Base-by-base conservation (phyloP, 2,329 filamentous ascomycete genomes). In the Keithomyces neogunnii region DNA sequence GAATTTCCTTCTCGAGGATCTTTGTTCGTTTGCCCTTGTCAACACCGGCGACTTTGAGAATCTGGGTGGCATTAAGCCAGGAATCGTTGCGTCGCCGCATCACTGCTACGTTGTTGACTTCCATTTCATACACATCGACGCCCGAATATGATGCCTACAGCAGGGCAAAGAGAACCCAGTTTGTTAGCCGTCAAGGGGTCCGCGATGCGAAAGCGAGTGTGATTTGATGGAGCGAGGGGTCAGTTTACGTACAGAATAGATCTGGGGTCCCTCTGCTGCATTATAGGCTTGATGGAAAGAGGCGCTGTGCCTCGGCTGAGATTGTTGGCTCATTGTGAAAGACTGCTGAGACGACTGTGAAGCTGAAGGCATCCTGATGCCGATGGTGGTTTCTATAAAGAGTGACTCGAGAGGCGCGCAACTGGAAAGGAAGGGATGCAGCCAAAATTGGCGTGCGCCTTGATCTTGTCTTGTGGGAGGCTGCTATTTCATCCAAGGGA, bases 21-120 rank as follows among this genome's bases (percentile, higher is more conserved):
- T 97, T 97, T 53, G 93, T 97, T 60, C 93, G 86, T 71, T 96
- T 95, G 54, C 92, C 93, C 72, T 99, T 99, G 65, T 96, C 92
- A 54, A 99, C 90, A 48, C 91, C 91, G 36, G 93, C 93, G 36
- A 97, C 91, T 66, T 99, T 99, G 57, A 99, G 81, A 58, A 99
- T 97, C 69, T 99, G 93, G 0, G 93, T 99, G 49, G 93, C 93
- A 71, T 99, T 99, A 58, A 99, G 78, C 89, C 92, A 97, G 58
- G 89, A 92, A 69, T 99, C 93, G 59, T 88, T 86, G 57, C 93
- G 86, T 53, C 93, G 85, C 66, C 93, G 89, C 93, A 99, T 99
- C 48, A 97, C 91, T 29, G 90, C 89, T 57, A 99, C 77, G 45
- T 82, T 82, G 66, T 96, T 95, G 55, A 97, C 88, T 67, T 96